phyloP scores from a whole-genome alignment of 768 basidiomycete genomes.

The Gelatoporia subvermispora region DNA sequence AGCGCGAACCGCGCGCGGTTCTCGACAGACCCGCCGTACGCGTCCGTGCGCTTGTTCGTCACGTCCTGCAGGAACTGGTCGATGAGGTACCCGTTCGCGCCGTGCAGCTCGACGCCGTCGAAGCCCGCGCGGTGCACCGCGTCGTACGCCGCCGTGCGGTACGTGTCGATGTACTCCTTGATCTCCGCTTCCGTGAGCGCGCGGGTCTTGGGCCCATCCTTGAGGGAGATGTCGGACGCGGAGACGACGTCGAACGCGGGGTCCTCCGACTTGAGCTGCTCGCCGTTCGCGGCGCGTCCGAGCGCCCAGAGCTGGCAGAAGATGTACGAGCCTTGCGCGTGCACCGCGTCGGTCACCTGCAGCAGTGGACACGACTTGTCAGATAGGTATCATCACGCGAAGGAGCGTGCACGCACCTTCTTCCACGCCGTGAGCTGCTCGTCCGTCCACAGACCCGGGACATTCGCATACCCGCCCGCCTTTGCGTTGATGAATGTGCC shows the following conservation, averaged over 20 bases:
- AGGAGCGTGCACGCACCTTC: neutral
- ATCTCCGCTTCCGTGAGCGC: slow-evolving; percentile 23
- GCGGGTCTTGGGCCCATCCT: slow-evolving; percentile 6
- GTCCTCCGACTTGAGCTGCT: slow-evolving; percentile 32
- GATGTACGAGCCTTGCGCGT: slow-evolving; percentile 45
- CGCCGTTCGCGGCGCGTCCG: slow-evolving; percentile 35
- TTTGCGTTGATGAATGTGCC: slow-evolving; percentile 43
- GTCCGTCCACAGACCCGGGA: slow-evolving; percentile 55
- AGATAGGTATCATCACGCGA: neutral
- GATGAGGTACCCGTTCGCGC: slow-evolving; percentile 27
- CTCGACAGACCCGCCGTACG: slow-evolving; percentile 46
- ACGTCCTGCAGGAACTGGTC: slow-evolving; percentile 39
- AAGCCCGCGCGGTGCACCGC: slow-evolving; percentile 27
- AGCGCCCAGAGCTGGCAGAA: slow-evolving; percentile 55
- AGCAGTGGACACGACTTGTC: neutral
- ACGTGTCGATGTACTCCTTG: slow-evolving; percentile 31
- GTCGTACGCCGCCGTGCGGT: slow-evolving; percentile 16
- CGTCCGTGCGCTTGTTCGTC: slow-evolving; percentile 40
- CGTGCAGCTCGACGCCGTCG: slow-evolving; percentile 25
- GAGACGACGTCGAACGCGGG: slow-evolving; percentile 11
- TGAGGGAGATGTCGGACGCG: slow-evolving; percentile 21
- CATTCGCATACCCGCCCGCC: slow-evolving; percentile 41
- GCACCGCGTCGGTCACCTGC: slow-evolving; percentile 51
- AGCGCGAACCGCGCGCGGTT: slow-evolving; percentile 41
- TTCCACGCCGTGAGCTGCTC: slow-evolving; percentile 39